These are phyloP conservation scores for Acacia confusa DNA, from an alignment of 306 rosid species.

Conservation along the genomic window DNA sequence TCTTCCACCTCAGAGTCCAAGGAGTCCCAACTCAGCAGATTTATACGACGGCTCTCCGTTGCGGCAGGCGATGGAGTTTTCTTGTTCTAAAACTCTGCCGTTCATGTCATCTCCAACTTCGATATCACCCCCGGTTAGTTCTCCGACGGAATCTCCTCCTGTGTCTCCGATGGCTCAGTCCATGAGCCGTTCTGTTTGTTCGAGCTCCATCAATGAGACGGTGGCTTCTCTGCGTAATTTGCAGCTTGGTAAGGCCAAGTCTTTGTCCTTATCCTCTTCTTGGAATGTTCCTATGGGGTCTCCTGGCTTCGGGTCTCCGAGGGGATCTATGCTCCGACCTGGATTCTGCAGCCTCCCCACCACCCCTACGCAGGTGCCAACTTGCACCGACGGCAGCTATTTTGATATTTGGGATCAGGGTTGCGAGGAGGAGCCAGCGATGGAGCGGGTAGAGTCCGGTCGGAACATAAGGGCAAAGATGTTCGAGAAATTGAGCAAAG, in stretches of 20 bases:
- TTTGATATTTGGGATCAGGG: conserved; percentile 51
- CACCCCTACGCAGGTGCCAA: conserved; percentile 62
- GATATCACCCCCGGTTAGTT: conserved; percentile 51
- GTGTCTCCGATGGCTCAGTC: conserved; percentile 62
- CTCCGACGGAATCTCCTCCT: conserved; percentile 68
- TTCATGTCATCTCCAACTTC: conserved; percentile 50
- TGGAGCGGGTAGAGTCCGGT: conserved; percentile 97
- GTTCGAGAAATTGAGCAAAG: conserved; percentile 85
- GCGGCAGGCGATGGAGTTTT: conserved; percentile 47
- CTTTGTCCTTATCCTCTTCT: conserved; percentile 58
- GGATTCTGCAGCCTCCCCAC: conserved; percentile 75
- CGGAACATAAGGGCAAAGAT: conserved; percentile 67
- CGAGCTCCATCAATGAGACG: conserved; percentile 53
- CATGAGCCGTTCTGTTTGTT: conserved; percentile 57
- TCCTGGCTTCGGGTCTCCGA: conserved; percentile 61
- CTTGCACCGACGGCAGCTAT: conserved; percentile 35
- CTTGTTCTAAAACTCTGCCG: conserved; percentile 37
- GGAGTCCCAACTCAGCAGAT: conserved; percentile 44
- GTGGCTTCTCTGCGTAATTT: conserved; percentile 71
- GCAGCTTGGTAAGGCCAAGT: conserved; percentile 65
- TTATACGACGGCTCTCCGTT: conserved; percentile 76
- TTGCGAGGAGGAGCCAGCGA: conserved; percentile 72
- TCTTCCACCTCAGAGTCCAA: conserved; percentile 68
- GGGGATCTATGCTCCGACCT: conserved; percentile 67
- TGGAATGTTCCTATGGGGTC: conserved; percentile 59